Evolutionary conservation across 805 yeast genomes (phyloP), one percentile per base, ranked within the genome.

Genomic region (Debaryomyces hansenii): DNA sequence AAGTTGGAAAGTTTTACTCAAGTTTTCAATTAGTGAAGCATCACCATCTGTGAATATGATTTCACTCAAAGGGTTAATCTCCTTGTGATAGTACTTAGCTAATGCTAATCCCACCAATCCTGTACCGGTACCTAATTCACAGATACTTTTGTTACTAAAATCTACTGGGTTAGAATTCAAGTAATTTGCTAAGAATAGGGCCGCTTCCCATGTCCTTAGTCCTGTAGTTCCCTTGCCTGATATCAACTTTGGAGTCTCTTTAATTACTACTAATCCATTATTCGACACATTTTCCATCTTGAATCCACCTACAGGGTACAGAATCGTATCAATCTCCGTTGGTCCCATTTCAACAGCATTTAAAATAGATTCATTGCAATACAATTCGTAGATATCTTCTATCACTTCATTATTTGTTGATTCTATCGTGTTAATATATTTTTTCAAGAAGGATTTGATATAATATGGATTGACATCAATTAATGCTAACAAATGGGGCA

Each of bases 201-300:
- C 86, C 2, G 96, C 97, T 59, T 90, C 97, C 98, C 97, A 91
- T 0, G 97, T 92, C 35, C 97, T 70, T 45, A 82, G 66, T 0
- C 97, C 97, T 0, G 97, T 92, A 0, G 96, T 85, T 4, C 95
- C 96, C n/a, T 68, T 60, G 0, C 88, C 89, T 32, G 87, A 78
- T 11, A 87, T 79, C 43, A 86, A 50, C 44, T 75, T 70, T 0
- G 91, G 92, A 0, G 80, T 74, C 56, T 87, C 94, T 47, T 65
- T 66, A 3, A 85, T 77, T 5, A 54, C 53, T 1, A 71, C 58
- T 14, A 77, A 58, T 0, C 41, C 49, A 12, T 35, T 15, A 31
- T 34, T 29, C 38, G 37, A 14, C 16, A 28, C 44, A 4, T 44
- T 62, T 59, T 48, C 44, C 1, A 33, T 35, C 5, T 44, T 43